phyloP scores from a whole-genome alignment of 2,329 filamentous ascomycete genomes.

The Ophiostoma ips region DNA sequence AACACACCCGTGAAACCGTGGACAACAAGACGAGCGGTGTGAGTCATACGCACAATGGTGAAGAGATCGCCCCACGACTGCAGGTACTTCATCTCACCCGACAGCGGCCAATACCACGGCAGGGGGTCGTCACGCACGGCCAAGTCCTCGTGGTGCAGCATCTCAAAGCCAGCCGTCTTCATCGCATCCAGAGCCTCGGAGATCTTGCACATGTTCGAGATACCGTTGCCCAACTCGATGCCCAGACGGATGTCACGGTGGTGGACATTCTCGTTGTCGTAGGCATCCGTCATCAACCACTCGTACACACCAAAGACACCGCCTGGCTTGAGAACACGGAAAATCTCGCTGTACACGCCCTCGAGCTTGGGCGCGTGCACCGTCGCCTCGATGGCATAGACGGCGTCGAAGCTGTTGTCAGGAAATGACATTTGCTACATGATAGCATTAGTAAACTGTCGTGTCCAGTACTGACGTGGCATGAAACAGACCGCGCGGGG shows the following conservation, averaged over 20 bases:
- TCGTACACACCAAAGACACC: slow-evolving; percentile 96
- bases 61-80: slow-evolving; percentile 65
- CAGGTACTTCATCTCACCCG: slow-evolving; percentile 74
- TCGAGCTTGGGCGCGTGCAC: slow-evolving; percentile 84
- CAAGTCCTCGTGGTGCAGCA: slow-evolving; percentile 75
- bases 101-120: slow-evolving; percentile 91
- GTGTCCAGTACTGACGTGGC: neutral
- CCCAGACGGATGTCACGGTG: slow-evolving; percentile 85
- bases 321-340: slow-evolving; percentile 88
- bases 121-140: slow-evolving; percentile 59
- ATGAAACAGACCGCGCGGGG: too few species aligned
- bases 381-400: slow-evolving; percentile 95
- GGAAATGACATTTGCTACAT: slow-evolving; percentile 73
- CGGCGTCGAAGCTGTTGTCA: slow-evolving; percentile 81
- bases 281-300: slow-evolving; percentile 95
- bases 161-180: slow-evolving; percentile 72
- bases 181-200: slow-evolving; percentile 72
- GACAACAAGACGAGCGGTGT: slow-evolving; percentile 58
- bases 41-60: slow-evolving; percentile 81
- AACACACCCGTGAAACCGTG: slow-evolving; percentile 66
- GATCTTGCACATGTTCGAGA: slow-evolving; percentile 82
- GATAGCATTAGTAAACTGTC: neutral
- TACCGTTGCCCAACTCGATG: slow-evolving; percentile 92
- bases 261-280: slow-evolving; percentile 74
- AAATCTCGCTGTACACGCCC: slow-evolving; percentile 89